These are phyloP conservation scores for Arctium lappa DNA, from an alignment of 129 eudicot genomes.

Conservation along the genomic window DNA sequence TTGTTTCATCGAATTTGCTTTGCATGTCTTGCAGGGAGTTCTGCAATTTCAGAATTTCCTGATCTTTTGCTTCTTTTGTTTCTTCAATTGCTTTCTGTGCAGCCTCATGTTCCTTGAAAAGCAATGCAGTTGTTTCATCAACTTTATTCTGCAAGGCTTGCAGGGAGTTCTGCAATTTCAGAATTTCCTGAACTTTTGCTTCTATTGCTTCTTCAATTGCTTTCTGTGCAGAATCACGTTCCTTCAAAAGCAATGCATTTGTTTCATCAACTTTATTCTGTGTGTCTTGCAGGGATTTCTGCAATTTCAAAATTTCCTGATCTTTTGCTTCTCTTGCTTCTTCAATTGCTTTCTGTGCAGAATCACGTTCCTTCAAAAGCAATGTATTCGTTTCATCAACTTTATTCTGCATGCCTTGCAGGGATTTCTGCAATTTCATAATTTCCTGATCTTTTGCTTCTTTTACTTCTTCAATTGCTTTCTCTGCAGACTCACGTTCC, in stretches of 20 bases:
- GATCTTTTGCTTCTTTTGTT: constrained; percentile 67
- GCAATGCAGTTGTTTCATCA: constrained; percentile 56
- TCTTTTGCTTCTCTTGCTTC: constrained; percentile 42
- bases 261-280: constrained; percentile 55
- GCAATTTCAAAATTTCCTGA: constrained; percentile 58
- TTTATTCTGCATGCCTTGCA: constrained; percentile 57
- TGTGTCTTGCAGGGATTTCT: constrained; percentile 50
- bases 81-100: constrained; percentile 78
- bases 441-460: constrained; percentile 29
- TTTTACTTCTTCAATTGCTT: constrained; percentile 59
- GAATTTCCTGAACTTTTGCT: constrained; percentile 65
- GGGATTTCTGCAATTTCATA: constrained; percentile 32
- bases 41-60: constrained; percentile 63
- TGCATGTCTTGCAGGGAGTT: constrained; percentile 60
- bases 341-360: constrained; percentile 62
- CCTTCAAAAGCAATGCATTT: constrained; percentile 44
- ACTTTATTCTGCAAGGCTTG: constrained; percentile 58
- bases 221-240: constrained; percentile 64
- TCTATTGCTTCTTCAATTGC: constrained; percentile 69
- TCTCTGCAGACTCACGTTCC: constrained; percentile 70
- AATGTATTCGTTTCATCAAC: constrained; percentile 54
- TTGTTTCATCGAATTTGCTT: constrained; percentile 62
- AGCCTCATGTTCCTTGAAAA: constrained; percentile 59
- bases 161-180: constrained; percentile 59
- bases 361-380: constrained; percentile 55